A percentile compares a stretch with the other conserved stretches of the same genome.
Conservation (phyloP, 305 asterid species). For the Fraxinus ornus region DNA sequence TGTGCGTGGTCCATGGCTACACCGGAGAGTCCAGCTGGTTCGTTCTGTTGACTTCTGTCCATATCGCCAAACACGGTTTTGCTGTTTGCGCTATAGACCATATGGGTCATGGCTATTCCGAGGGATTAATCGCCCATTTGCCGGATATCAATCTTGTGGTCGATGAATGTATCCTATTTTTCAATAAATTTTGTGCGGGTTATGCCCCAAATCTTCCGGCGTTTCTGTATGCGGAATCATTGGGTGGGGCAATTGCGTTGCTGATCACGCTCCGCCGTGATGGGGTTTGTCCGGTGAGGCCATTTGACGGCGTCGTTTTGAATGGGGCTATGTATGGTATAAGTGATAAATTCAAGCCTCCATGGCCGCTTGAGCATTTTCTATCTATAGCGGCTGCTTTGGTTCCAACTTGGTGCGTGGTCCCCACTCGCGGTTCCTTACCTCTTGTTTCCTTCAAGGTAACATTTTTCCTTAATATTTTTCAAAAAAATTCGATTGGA, state of each 20-base stretch:
- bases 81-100: slow-evolving; percentile 45
- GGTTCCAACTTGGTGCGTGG: slow-evolving; percentile 82
- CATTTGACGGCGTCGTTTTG: slow-evolving; percentile 73
- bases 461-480: background rate
- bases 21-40: slow-evolving; percentile 91
- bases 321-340: slow-evolving; percentile 97
- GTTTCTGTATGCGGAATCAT: slow-evolving; percentile 78
- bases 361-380: slow-evolving; percentile 94
- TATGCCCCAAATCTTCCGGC: slow-evolving; percentile 53
- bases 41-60: slow-evolving; percentile 83
- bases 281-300: slow-evolving; percentile 41
- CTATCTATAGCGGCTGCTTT: slow-evolving; percentile 68
- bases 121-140: slow-evolving; percentile 54
- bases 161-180: slow-evolving; percentile 41
- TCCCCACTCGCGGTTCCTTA: slow-evolving; percentile 82
- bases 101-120: slow-evolving; percentile 49
- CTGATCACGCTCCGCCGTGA: slow-evolving; percentile 66
- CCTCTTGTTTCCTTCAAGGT: slow-evolving; percentile 83
- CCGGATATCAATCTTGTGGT: slow-evolving; percentile 58
- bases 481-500: too few species aligned
- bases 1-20: slow-evolving; percentile 42
- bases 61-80: slow-evolving; percentile 69
- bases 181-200: slow-evolving; percentile 44
- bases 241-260: slow-evolving; percentile 86
- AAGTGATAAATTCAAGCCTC: slow-evolving; percentile 82